A percentile compares a stretch with the other conserved stretches of the same genome.
Conservation (phyloP, 2,329 filamentous ascomycete genomes). For the Penicillium sp. region DNA sequence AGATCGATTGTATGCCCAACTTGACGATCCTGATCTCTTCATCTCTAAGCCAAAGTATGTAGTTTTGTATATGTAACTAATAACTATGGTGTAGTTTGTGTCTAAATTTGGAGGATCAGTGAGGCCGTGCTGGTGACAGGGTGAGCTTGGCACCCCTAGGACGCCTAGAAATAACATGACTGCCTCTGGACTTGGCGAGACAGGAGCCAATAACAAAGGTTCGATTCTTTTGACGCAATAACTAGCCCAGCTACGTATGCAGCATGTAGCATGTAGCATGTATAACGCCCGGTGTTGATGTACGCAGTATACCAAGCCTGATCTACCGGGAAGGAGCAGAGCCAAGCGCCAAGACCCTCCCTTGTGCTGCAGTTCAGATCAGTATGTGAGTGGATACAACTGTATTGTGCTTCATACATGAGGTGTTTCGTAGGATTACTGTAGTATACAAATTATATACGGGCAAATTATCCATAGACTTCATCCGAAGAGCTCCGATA, state of each 20-base stretch:
- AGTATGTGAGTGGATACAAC: constrained; percentile 6
- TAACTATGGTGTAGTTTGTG: background rate
- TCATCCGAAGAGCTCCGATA: constrained; percentile 7
- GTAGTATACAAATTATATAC: background rate
- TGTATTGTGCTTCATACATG: background rate
- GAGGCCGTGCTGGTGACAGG: constrained; percentile 1
- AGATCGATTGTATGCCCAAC: constrained; percentile 11
- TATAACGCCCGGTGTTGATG: background rate
- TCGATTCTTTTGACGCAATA: background rate
- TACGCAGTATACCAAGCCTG: constrained; percentile 11
- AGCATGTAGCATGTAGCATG: background rate
- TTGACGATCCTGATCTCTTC: background rate
- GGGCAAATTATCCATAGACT: background rate
- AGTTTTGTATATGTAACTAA: background rate
- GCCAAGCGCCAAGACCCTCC: constrained; percentile 5
- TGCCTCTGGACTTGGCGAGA: constrained; percentile 7
- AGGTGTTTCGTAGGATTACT: background rate
- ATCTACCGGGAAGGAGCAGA: constrained; percentile 11
- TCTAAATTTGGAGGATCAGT: constrained; percentile 3
- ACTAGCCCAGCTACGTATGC: background rate
- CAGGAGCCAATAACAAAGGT: background rate
- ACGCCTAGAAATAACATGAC: too few species aligned
- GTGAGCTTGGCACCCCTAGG: constrained; percentile 1
- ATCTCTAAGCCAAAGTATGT: background rate
- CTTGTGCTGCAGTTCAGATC: background rate